These are phyloP conservation scores for Clitopilus hobsonii DNA, from an alignment of 768 basidiomycete genomes.

Conservation along the genomic window DNA sequence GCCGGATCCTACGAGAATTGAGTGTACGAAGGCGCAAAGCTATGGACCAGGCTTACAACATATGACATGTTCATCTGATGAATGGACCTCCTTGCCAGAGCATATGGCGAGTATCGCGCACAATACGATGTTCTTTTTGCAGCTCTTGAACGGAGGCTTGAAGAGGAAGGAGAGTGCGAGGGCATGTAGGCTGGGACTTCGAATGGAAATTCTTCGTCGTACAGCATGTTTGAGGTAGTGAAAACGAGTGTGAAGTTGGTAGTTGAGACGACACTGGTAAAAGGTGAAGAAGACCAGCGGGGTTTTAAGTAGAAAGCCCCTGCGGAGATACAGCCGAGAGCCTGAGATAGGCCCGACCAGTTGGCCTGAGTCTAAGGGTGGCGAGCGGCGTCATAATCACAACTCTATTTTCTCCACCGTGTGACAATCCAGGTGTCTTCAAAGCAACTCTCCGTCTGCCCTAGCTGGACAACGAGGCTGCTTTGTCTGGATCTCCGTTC, in stretches of 20 bases:
- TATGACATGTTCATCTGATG: constrained; percentile 5
- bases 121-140: neutral
- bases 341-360: neutral
- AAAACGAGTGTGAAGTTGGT: neutral
- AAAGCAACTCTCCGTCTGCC: neutral
- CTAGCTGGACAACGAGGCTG: too few relatives aligned
- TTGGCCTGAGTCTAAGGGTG: neutral
- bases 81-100: neutral
- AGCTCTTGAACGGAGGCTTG: neutral
- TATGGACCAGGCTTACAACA: neutral
- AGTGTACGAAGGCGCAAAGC: neutral
- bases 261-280: too few relatives aligned
- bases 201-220: neutral
- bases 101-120: constrained; percentile 2
- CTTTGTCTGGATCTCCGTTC: too few relatives aligned
- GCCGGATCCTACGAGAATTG: neutral
- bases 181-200: neutral
- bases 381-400: neutral
- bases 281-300: neutral
- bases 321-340: neutral
- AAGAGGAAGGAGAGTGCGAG: neutral
- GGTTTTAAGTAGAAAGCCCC: constrained; percentile 1
- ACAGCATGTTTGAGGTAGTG: neutral
- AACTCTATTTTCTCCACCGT: neutral
- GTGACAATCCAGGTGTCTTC: too few relatives aligned